phyloP scores from a whole-genome alignment of 768 basidiomycete species.

The Lyophyllum shimeji region DNA sequence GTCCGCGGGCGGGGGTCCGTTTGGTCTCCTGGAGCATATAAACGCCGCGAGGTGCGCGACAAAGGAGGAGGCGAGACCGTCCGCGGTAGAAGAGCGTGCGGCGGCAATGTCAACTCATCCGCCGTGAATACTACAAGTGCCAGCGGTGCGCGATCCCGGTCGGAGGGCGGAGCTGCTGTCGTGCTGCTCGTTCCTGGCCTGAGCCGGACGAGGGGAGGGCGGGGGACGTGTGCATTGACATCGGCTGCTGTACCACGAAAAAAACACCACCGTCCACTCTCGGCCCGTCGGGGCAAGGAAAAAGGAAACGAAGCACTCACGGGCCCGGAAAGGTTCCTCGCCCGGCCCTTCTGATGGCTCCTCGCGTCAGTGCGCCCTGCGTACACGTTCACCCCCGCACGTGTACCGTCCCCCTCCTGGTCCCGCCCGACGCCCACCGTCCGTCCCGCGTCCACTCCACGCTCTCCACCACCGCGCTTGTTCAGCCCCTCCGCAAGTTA shows the following conservation, averaged over 20 bases:
- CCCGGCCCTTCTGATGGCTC: conserved; percentile 60
- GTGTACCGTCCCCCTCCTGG: conserved; percentile 63
- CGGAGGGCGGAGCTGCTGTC: no score
- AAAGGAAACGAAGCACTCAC: conserved; percentile 4
- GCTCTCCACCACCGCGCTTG: conserved; percentile 58
- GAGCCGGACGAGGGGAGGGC: conserved; percentile 61
- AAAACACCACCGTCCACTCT: background rate
- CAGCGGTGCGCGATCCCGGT: conserved; percentile 38
- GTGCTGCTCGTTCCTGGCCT: conserved; percentile 31
- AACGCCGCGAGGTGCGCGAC: background rate
- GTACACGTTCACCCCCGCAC: conserved; percentile 76
- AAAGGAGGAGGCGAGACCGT: conserved; percentile 11
- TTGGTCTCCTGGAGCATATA: conserved; percentile 21
- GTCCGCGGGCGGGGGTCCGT: conserved; percentile 25
- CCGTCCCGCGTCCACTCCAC: conserved; percentile 57
- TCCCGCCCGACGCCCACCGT: conserved; percentile 70
- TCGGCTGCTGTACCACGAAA: conserved; percentile 38
- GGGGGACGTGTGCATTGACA: conserved; percentile 52
- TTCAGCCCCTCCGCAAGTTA: conserved; percentile 67
- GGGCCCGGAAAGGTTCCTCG: conserved; percentile 52
- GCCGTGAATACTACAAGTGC: conserved; percentile 55
- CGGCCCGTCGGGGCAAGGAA: background rate
- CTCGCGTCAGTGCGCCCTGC: conserved; percentile 65
- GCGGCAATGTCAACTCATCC: conserved; percentile 32
- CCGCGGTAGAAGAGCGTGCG: conserved; percentile 32